phyloP scores from a whole-genome alignment of 176 grass and related monocot species.

The Puya raimondii region DNA sequence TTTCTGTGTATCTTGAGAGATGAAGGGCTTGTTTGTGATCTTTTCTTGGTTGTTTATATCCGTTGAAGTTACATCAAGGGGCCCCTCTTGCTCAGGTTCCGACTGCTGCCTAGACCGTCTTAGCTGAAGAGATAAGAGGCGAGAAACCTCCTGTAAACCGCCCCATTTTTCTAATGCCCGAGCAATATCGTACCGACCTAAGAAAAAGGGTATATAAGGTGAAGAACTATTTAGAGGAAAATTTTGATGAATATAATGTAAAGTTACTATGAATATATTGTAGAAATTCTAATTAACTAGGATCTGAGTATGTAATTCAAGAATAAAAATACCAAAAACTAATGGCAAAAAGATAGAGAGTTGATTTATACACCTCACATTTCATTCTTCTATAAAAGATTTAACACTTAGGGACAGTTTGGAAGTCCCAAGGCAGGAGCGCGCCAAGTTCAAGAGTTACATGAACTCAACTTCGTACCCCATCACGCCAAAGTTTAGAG shows the following conservation, averaged over 20 bases:
- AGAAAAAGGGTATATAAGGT: conserved; percentile 2
- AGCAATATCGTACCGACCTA: conserved; percentile 87
- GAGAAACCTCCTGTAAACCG: conserved; percentile 79
- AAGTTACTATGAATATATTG: no score
- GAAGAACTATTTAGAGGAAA: conserved; percentile 4
- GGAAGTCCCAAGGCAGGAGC: no score
- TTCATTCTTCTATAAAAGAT: no score
- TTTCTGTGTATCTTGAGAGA: conserved; percentile 35
- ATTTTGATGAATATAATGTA: neutral
- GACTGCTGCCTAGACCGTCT: conserved; percentile 39
- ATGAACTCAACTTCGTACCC: no score
- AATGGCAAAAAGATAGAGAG: no score
- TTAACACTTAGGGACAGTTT: no score
- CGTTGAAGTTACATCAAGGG: conserved; percentile 16
- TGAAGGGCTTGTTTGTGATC: conserved; percentile 23
- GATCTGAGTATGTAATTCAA: no score
- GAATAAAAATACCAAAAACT: no score
- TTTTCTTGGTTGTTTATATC: conserved; percentile 12
- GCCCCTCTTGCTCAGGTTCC: conserved; percentile 24
- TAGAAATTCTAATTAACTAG: no score
- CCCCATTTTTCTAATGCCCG: conserved; percentile 95
- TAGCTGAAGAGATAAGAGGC: conserved; percentile 61
- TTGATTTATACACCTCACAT: no score
- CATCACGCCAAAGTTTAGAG: no score
- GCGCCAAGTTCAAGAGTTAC: no score